Conservation (phyloP, 805 yeast species). For the Wickerhamiella galacta region DNA sequence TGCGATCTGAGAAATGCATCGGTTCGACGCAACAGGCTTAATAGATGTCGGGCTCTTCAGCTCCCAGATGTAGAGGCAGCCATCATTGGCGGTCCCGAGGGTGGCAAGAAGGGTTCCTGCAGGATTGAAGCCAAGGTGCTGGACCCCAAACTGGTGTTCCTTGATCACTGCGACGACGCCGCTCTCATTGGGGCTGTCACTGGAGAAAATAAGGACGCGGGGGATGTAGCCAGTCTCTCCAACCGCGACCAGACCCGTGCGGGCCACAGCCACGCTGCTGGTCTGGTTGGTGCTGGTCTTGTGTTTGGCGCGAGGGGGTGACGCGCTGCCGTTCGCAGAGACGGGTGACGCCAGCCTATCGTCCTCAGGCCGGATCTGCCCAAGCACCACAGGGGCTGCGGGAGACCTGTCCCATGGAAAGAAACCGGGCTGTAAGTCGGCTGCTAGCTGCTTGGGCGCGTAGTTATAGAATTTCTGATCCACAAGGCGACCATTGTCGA, state of each 20-base stretch:
- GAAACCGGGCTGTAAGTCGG: background rate
- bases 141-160: slow-evolving; percentile 54
- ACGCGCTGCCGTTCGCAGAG: slow-evolving; percentile 1
- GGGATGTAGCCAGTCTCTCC: slow-evolving; percentile 64
- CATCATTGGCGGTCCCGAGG: slow-evolving; percentile 53
- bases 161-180: slow-evolving; percentile 30
- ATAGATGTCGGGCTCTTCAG: slow-evolving; percentile 23
- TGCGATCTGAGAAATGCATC: slow-evolving; percentile 43
- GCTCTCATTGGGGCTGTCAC: slow-evolving; percentile 18
- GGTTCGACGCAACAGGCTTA: slow-evolving; percentile 38
- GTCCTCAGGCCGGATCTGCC: slow-evolving; percentile 2
- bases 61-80: slow-evolving; percentile 48
- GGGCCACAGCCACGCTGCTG: slow-evolving; percentile 43
- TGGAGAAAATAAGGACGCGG: slow-evolving; percentile 41
- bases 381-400: background rate
- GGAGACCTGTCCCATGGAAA: slow-evolving; percentile 3
- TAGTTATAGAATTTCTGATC: background rate
- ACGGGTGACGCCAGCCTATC: background rate
- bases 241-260: slow-evolving; percentile 38
- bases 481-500: background rate
- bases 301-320: slow-evolving; percentile 2
- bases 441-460: slow-evolving; percentile 2
- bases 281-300: slow-evolving; percentile 8
- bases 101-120: slow-evolving; percentile 41
- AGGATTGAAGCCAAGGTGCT: slow-evolving; percentile 38